Conservation (phyloP, 2,329 filamentous ascomycete species). For the Exophiala alcalophila region DNA sequence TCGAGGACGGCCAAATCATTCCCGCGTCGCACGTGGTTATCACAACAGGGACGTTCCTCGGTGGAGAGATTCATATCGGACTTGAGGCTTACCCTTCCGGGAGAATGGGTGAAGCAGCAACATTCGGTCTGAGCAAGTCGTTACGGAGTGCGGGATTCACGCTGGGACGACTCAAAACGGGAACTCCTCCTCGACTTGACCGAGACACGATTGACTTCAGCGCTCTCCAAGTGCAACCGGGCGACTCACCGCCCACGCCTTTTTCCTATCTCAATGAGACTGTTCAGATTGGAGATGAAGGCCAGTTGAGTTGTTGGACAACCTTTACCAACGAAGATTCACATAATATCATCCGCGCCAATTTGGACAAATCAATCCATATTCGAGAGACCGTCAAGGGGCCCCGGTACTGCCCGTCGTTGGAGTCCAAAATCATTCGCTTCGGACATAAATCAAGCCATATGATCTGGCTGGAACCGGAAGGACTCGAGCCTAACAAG, state of each 20-base stretch:
- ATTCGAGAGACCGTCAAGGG: constrained; percentile 94
- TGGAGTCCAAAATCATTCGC: constrained; percentile 89
- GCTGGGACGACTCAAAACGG: constrained; percentile 88
- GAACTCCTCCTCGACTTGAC: constrained; percentile 85
- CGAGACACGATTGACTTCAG: constrained; percentile 77
- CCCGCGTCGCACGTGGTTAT: constrained; percentile 81
- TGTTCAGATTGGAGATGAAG: constrained; percentile 65
- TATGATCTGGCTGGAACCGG: constrained; percentile 94
- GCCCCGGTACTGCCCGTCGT: constrained; percentile 88
- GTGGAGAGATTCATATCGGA: constrained; percentile 95
- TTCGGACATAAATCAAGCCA: constrained; percentile 79
- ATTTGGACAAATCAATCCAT: constrained; percentile 94
- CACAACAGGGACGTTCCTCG: constrained; percentile 92
- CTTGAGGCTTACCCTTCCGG: constrained; percentile 80
- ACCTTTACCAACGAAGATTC: constrained; percentile 82
- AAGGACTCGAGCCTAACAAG: constrained; percentile 79
- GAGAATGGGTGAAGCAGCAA: constrained; percentile 89
- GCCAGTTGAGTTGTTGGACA: constrained; percentile 80
- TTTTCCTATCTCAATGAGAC: constrained; percentile 85
- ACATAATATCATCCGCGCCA: constrained; percentile 79
- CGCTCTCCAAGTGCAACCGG: constrained; percentile 67
- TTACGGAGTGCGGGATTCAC: constrained; percentile 83
- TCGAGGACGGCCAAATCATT: constrained; percentile 84
- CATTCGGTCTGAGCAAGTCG: constrained; percentile 87
- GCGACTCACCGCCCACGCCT: constrained; percentile 80